Conservation (phyloP, 2,329 filamentous ascomycete genomes). For the Penicillium griseofulvum region DNA sequence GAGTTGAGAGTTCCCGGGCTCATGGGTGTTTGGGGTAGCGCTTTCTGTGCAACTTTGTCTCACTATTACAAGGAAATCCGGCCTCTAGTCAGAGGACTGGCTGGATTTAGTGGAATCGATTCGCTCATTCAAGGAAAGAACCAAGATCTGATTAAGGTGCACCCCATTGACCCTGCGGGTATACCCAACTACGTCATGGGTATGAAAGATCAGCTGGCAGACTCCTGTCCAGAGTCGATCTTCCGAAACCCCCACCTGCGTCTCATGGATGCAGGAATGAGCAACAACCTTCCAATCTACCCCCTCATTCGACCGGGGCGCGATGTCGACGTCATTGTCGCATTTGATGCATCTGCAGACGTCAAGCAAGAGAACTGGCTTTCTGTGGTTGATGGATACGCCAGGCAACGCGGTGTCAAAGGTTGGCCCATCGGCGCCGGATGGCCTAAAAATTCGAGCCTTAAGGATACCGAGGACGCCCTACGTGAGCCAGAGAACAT, state of each 20-base stretch:
- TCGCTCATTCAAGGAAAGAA: slow-evolving; percentile 78
- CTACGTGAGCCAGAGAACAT: slow-evolving; percentile 66
- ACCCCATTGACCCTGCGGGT: slow-evolving; percentile 86
- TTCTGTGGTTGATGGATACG: slow-evolving; percentile 89
- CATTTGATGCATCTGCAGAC: slow-evolving; percentile 93
- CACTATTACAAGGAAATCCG: slow-evolving; percentile 94
- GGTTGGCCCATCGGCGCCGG: slow-evolving; percentile 95
- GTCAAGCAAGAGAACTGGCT: slow-evolving; percentile 95
- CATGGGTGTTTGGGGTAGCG: slow-evolving; percentile 93
- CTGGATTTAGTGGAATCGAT: slow-evolving; percentile 75
- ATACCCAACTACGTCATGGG: slow-evolving; percentile 88
- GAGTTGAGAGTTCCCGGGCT: slow-evolving; percentile 80
- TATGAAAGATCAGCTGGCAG: slow-evolving; percentile 71
- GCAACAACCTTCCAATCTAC: slow-evolving; percentile 95
- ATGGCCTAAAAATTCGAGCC: slow-evolving; percentile 70
- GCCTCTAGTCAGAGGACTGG: slow-evolving; percentile 72
- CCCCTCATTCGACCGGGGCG: slow-evolving; percentile 84
- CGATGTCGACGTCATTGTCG: slow-evolving; percentile 83
- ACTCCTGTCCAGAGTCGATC: slow-evolving; percentile 74
- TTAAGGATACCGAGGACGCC: slow-evolving; percentile 61
- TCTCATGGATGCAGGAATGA: slow-evolving; percentile 98
- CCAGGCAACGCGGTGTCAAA: slow-evolving; percentile 81
- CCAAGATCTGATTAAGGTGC: slow-evolving; percentile 82
- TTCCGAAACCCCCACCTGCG: slow-evolving; percentile 69
- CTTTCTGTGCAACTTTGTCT: slow-evolving; percentile 90